Conservation (phyloP, 2,329 filamentous ascomycete species). For the Scedosporium apiospermum region DNA sequence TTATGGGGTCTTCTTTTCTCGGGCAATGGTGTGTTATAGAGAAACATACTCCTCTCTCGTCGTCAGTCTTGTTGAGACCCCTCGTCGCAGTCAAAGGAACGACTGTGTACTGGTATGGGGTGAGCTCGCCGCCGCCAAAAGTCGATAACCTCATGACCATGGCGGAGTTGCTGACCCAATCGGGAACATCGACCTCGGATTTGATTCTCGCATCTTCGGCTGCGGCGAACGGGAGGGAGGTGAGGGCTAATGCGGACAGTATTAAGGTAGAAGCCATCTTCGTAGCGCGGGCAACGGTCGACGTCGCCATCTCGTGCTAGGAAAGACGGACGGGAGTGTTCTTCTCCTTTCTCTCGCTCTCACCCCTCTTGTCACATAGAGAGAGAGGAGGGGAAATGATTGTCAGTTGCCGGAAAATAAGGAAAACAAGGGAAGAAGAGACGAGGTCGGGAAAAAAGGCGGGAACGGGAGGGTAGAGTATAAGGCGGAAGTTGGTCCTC, state of each 20-base stretch:
- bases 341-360: constrained; percentile 4
- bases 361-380: not conserved
- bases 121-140: constrained; percentile 9
- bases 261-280: constrained; percentile 23
- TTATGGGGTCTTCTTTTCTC: not conserved
- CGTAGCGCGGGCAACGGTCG: constrained; percentile 22
- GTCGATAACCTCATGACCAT: constrained; percentile 30
- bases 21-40: not conserved
- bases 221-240: constrained; percentile 19
- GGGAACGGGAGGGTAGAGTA: constrained; percentile 5
- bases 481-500: not conserved
- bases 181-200: constrained; percentile 23
- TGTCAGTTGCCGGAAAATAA: not conserved
- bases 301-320: constrained; percentile 21
- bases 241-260: constrained; percentile 19
- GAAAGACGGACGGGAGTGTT: constrained; percentile 8
- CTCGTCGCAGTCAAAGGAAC: constrained; percentile 33
- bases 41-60: constrained; percentile 25
- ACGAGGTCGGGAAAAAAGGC: constrained; percentile 7
- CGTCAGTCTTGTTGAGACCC: constrained; percentile 31
- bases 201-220: constrained; percentile 23
- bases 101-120: constrained; percentile 25
- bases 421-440: constrained; percentile 9
- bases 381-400: not conserved
- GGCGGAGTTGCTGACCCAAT: constrained; percentile 27